Conservation (phyloP, 2,329 filamentous ascomycete species). For the Tolypocladium guangdongense region DNA sequence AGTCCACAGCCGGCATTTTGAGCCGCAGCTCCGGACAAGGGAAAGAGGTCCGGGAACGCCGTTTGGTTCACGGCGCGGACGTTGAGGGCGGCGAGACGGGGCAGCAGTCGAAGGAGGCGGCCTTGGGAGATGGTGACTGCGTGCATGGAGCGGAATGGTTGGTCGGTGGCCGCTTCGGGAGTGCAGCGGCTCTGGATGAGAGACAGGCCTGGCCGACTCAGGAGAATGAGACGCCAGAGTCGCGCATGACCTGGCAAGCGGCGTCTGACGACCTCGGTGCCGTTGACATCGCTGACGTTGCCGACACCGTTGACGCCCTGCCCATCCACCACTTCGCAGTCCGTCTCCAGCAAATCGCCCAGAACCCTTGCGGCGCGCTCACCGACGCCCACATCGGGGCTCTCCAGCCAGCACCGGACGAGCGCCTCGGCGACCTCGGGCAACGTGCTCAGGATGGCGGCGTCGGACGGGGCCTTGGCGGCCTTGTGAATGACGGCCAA, state of each 20-base stretch:
- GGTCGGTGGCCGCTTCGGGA: slow-evolving; percentile 15
- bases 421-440: slow-evolving; percentile 36
- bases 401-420: slow-evolving; percentile 40
- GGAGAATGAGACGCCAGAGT: slow-evolving; percentile 43
- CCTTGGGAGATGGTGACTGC: slow-evolving; percentile 41
- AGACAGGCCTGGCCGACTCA: slow-evolving; percentile 30
- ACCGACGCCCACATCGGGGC: slow-evolving; percentile 42
- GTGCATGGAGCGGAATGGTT: slow-evolving; percentile 14
- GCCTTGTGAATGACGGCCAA: slow-evolving; percentile 47
- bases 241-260: slow-evolving; percentile 36
- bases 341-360: slow-evolving; percentile 42
- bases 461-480: slow-evolving; percentile 33
- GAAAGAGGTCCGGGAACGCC: slow-evolving; percentile 23
- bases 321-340: slow-evolving; percentile 32
- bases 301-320: slow-evolving; percentile 10
- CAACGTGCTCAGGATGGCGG: slow-evolving; percentile 38
- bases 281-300: slow-evolving; percentile 12
- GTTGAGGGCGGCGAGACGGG: slow-evolving; percentile 37
- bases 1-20: slow-evolving; percentile 25
- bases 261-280: slow-evolving; percentile 25
- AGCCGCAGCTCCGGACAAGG: slow-evolving; percentile 8
- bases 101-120: slow-evolving; percentile 39
- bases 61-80: slow-evolving; percentile 27
- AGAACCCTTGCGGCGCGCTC: slow-evolving; percentile 40
- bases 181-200: slow-evolving; percentile 27